These are phyloP conservation scores for Candida vaughaniae DNA, from an alignment of 805 yeast genomes.

Conservation along the genomic window DNA sequence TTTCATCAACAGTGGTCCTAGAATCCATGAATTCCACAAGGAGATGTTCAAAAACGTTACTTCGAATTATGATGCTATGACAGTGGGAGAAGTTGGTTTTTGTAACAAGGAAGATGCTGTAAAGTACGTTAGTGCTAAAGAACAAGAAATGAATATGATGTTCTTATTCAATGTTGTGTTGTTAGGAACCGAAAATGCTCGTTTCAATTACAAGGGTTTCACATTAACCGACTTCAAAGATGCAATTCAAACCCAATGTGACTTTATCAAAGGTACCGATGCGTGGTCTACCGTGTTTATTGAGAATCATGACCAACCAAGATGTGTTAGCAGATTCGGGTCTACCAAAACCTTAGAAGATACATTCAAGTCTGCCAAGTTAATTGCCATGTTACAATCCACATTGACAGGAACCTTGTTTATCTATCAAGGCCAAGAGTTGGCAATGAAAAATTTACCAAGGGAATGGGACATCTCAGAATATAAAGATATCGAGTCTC, in stretches of 20 bases:
- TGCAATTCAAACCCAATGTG: slow-evolving; percentile 33
- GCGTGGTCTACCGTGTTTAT: slow-evolving; percentile 57
- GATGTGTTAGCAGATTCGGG: slow-evolving; percentile 53
- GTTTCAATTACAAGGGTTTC: slow-evolving; percentile 34
- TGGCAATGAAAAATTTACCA: slow-evolving; percentile 54
- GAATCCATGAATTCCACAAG: slow-evolving; percentile 57
- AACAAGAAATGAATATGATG: slow-evolving; percentile 37
- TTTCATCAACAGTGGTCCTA: slow-evolving; percentile 46
- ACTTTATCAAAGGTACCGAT: slow-evolving; percentile 47
- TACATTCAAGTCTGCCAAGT: slow-evolving; percentile 44
- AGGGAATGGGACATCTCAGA: slow-evolving; percentile 47
- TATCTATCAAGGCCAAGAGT: slow-evolving; percentile 62
- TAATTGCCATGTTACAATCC: slow-evolving; percentile 44
- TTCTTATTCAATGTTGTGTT: slow-evolving; percentile 33
- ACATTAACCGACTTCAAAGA: slow-evolving; percentile 40
- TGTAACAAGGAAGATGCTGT: slow-evolving; percentile 41
- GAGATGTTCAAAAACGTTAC: slow-evolving; percentile 47
- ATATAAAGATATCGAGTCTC: slow-evolving; percentile 50
- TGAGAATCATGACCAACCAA: slow-evolving; percentile 62
- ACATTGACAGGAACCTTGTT: slow-evolving; percentile 55
- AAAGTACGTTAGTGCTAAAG: slow-evolving; percentile 41
- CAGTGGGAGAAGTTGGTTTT: slow-evolving; percentile 57
- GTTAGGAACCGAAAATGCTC: slow-evolving; percentile 35
- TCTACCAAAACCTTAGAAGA: slow-evolving; percentile 26
- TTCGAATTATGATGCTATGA: slow-evolving; percentile 49